phyloP scores from a whole-genome alignment of 495 filamentous ascomycete genomes.

The Tuber microsphaerosporum region DNA sequence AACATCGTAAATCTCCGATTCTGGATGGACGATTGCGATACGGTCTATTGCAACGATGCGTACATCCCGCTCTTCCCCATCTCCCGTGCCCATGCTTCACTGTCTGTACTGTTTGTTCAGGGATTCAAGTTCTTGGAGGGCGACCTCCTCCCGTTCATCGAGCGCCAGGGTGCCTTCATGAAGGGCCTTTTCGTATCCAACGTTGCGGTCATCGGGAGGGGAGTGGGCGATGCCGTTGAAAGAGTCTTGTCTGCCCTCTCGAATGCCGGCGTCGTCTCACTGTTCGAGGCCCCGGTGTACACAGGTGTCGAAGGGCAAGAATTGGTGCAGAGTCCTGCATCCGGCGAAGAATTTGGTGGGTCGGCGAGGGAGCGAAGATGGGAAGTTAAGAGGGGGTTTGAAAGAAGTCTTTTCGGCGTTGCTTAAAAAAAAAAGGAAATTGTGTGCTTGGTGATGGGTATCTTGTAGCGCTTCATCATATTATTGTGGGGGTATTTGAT shows the following conservation, averaged over 20 bases:
- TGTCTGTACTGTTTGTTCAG: neutral
- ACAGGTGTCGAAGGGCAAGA: neutral
- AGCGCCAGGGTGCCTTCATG: neutral
- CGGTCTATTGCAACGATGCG: neutral
- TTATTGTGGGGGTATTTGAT: neutral
- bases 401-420: neutral
- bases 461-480: neutral
- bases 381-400: neutral
- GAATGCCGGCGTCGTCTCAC: neutral
- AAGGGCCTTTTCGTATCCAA: neutral
- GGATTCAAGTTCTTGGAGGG: conserved; percentile 1
- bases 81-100: neutral
- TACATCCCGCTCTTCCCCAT: neutral
- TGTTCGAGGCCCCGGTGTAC: neutral
- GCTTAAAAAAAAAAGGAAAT: neutral
- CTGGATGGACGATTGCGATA: conserved; percentile 3
- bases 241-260: neutral
- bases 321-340: neutral
- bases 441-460: neutral
- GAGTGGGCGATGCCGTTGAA: neutral
- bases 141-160: neutral
- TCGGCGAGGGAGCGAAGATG: neutral
- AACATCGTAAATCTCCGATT: neutral
- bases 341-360: neutral
- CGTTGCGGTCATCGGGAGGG: neutral